Evolutionary conservation across 1,284 basidiomycete genomes (phyloP), one percentile per base, ranked within the genome.

Genomic region (Heliocybe sulcata): DNA sequence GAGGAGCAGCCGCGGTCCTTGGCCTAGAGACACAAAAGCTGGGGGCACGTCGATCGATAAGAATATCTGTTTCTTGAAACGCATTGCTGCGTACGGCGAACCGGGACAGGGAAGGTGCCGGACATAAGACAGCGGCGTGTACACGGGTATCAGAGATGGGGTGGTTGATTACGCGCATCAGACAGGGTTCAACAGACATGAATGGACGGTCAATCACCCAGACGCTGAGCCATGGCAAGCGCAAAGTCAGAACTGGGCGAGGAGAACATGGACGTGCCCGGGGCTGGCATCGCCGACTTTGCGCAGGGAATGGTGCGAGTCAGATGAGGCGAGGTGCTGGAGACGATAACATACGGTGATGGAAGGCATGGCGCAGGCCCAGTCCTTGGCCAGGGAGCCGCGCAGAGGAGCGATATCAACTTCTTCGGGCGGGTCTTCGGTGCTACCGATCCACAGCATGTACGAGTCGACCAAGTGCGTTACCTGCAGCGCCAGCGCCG

Each of bases 361-460:
- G 12, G 73, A 63, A 11, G 91, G 90, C 89, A 93, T 92, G 33
- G 87, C 90, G 60, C 86, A 90, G 9, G 87, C 86, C 91, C 91
- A 94, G 61, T 94, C 91, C 55, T 72, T 77, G 59, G 82, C 82
- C 47, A 93, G 69, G 48, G 66, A 73, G 38, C 86, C 89, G 45
- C 74, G 71, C 45, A 69, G 64, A 2, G 77, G 69, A 26, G 80
- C 81, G 45, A 68, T 73, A 45, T 71, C 70, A 26, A 79, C 79
- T 55, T 77, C 75, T 57, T 80, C 79, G 51, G 70, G 68, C 27
- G 68, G 59, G 29, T 68, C 70, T 33, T 78, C 76, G n/a, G 80
- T 83, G 6, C 73, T 73, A 1, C 90, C 90, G 45, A 88, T 75
- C 91, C 91, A 94, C 48, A 94, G 65, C 82, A 94, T 86, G 66